Evolutionary conservation across 2,329 filamentous ascomycete species (phyloP).

Genomic region (Oidium heveae): DNA sequence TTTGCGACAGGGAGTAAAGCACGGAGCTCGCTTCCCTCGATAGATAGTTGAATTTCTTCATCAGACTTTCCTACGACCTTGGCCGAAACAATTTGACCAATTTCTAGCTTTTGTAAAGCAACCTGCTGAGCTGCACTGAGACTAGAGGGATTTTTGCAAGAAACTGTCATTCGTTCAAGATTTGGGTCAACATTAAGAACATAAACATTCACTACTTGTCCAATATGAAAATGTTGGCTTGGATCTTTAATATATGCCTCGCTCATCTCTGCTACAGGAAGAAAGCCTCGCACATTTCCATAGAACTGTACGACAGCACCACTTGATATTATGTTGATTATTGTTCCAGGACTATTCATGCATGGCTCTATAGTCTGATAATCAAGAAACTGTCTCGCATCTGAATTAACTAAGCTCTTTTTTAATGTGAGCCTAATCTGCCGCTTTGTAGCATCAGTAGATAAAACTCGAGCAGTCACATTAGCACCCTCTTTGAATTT

Average conservation of each 20-base stretch:
- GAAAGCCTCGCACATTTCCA: constrained; percentile 55
- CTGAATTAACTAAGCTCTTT: constrained; percentile 81
- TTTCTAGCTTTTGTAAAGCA: constrained; percentile 45
- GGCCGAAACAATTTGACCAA: constrained; percentile 52
- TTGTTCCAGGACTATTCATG: constrained; percentile 60
- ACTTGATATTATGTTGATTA: constrained; percentile 51
- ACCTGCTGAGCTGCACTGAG: constrained; percentile 54
- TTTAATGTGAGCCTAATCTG: constrained; percentile 76
- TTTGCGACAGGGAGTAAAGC: constrained; percentile 56
- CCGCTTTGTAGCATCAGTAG: constrained; percentile 47
- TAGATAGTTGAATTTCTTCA: constrained; percentile 51
- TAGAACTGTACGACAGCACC: constrained; percentile 91
- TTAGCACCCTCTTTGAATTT: constrained; percentile 75
- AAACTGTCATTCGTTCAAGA: constrained; percentile 51
- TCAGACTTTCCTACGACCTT: constrained; percentile 61
- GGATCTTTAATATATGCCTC: constrained; percentile 86
- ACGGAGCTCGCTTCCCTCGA: constrained; percentile 48
- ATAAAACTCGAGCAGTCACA: constrained; percentile 68
- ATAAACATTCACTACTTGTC: constrained; percentile 79
- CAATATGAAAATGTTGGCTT: constrained; percentile 63
- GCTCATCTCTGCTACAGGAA: constrained; percentile 93
- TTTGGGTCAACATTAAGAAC: constrained; percentile 58
- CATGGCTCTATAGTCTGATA: constrained; percentile 53
- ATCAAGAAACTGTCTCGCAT: constrained; percentile 50
- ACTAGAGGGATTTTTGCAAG: constrained; percentile 69